Evolutionary conservation across 2,329 filamentous ascomycete species (phyloP).

Genomic region (Eutypella sp.): DNA sequence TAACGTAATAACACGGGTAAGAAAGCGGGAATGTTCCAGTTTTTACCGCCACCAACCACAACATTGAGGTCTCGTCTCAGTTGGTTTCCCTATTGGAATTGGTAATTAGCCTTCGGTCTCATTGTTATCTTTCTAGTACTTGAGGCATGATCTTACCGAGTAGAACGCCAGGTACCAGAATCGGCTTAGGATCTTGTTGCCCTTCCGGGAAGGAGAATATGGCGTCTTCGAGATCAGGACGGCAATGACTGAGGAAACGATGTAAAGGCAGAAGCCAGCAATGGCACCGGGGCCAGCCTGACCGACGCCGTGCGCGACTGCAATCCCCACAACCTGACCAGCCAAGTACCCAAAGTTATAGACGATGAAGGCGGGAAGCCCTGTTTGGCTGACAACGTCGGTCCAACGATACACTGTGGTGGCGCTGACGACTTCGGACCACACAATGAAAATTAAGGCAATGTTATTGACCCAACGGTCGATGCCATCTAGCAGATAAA

Average conservation of each 20-base stretch:
- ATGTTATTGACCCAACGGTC: constrained; percentile 54
- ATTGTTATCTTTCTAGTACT: neutral
- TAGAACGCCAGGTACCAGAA: constrained; percentile 53
- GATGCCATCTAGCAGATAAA: constrained; percentile 48
- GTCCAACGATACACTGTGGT: constrained; percentile 50
- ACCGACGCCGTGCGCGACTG: constrained; percentile 40
- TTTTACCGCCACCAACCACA: constrained; percentile 47
- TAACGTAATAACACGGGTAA: constrained; percentile 47
- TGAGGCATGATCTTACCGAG: constrained; percentile 39
- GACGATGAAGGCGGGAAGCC: constrained; percentile 36
- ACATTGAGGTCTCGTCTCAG: constrained; percentile 50
- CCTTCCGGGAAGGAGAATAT: constrained; percentile 36
- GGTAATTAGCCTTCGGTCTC: neutral
- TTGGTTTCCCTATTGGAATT: constrained; percentile 45
- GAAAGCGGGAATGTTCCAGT: constrained; percentile 51
- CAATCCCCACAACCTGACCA: constrained; percentile 46
- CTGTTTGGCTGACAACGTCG: constrained; percentile 39
- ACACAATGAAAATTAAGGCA: constrained; percentile 48
- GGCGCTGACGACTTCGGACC: constrained; percentile 46
- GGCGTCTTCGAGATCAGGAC: constrained; percentile 38
- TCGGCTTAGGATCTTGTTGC: constrained; percentile 30
- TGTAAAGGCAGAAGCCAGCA: constrained; percentile 48
- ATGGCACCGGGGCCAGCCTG: constrained; percentile 41
- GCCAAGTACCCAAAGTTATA: constrained; percentile 50
- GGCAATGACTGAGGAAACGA: constrained; percentile 34